phyloP scores from a whole-genome alignment of 1,284 basidiomycete species.

The Xerocomus minutiporus region DNA sequence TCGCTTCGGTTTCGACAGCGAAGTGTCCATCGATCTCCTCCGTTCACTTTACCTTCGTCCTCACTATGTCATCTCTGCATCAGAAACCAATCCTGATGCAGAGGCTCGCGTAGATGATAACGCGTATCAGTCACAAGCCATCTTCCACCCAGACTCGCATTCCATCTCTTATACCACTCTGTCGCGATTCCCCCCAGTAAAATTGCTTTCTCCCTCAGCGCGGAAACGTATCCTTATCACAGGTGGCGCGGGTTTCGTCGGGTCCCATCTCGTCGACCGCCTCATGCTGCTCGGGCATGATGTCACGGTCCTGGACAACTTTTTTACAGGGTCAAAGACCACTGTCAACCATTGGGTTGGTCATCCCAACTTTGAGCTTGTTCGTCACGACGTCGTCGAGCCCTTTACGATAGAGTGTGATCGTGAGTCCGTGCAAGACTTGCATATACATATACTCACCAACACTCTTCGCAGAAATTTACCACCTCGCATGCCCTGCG shows the following conservation, averaged over 20 bases:
- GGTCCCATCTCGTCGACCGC: constrained; percentile 94
- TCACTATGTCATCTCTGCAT: constrained; percentile 59
- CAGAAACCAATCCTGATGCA: constrained; percentile 35
- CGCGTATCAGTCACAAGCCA: constrained; percentile 77
- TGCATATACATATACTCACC: background rate
- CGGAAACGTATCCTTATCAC: constrained; percentile 92
- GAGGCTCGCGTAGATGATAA: constrained; percentile 45
- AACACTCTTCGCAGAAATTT: constrained; percentile 67
- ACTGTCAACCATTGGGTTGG: constrained; percentile 94
- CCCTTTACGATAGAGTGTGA: constrained; percentile 97
- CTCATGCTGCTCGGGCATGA: constrained; percentile 98
- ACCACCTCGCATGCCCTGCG: constrained; percentile 94
- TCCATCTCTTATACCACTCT: constrained; percentile 90
- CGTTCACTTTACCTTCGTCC: constrained; percentile 84
- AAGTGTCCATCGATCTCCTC: constrained; percentile 72
- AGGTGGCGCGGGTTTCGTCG: constrained; percentile 96
- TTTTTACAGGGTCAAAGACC: constrained; percentile 95
- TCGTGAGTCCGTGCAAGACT: constrained; percentile 49
- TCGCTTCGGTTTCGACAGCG: constrained; percentile 84
- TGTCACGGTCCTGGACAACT: constrained; percentile 96
- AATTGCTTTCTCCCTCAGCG: constrained; percentile 69
- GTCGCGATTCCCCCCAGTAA: constrained; percentile 87
- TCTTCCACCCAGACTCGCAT: constrained; percentile 72
- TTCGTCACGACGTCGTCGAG: constrained; percentile 94
- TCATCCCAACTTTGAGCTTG: constrained; percentile 97